Percentiles rank a stretch among this genome's conserved stretches.
These are phyloP conservation scores for Termitomyces sp. DNA, from an alignment of 768 basidiomycete species.

Conservation along the genomic window DNA sequence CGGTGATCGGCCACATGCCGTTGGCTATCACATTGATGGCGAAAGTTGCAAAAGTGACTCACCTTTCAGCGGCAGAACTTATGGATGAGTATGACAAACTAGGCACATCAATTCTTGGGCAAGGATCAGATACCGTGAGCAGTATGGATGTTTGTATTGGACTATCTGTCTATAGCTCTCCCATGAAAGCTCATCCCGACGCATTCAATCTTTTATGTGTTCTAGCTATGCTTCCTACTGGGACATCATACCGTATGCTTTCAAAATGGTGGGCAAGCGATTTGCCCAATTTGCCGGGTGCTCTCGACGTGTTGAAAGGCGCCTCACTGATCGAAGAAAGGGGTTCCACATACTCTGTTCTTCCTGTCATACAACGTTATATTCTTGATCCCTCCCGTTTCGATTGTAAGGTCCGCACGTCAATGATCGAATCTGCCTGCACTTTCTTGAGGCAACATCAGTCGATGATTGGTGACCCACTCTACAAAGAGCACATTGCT, in stretches of 20 bases:
- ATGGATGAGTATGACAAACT: no score
- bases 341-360: conserved; percentile 10
- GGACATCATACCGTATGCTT: conserved; percentile 8
- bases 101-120: conserved; percentile 1
- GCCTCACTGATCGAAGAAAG: background rate
- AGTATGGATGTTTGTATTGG: conserved; percentile 10
- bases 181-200: conserved; percentile 1
- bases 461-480: conserved; percentile 6
- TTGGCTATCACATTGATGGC: conserved; percentile 10
- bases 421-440: conserved; percentile 11
- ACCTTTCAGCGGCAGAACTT: no score
- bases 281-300: conserved; percentile 1
- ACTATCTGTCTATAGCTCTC: conserved; percentile 6
- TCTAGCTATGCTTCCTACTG: conserved; percentile 14
- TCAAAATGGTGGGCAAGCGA: conserved; percentile 5
- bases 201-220: background rate
- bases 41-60: no score
- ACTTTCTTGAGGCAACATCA: conserved; percentile 10
- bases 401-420: background rate
- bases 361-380: conserved; percentile 18
- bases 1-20: conserved; percentile 26
- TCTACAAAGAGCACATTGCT: conserved; percentile 5
- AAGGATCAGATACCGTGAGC: conserved; percentile 3
- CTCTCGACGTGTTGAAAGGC: conserved; percentile 4
- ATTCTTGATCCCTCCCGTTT: conserved; percentile 12